Conservation (phyloP, 2,329 filamentous ascomycete genomes). For the Monilinia polystroma region DNA sequence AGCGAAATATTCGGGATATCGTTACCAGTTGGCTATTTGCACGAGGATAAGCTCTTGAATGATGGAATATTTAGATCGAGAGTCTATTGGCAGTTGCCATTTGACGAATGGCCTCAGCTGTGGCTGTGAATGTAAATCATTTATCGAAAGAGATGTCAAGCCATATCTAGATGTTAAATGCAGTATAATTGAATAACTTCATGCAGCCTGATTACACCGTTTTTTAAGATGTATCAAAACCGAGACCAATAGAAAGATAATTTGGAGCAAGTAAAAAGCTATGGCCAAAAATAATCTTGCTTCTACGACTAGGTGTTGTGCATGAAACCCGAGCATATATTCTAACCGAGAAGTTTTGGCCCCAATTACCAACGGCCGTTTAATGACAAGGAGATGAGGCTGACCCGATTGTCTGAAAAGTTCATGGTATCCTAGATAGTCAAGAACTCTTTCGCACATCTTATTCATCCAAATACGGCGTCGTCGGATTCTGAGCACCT, state of each 20-base stretch:
- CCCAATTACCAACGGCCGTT: not conserved
- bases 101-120: not conserved
- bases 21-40: not conserved
- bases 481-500: not conserved
- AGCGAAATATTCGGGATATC: not conserved
- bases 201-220: not conserved
- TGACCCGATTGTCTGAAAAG: no score
- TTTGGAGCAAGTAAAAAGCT: not conserved
- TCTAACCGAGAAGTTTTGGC: not conserved
- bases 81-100: not conserved
- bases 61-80: not conserved
- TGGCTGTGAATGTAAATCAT: not conserved
- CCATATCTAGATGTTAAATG: not conserved
- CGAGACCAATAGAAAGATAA: not conserved
- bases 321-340: not conserved
- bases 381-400: not conserved
- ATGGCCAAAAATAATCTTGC: not conserved
- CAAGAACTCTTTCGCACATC: not conserved
- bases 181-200: not conserved
- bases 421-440: not conserved
- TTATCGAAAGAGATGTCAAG: not conserved
- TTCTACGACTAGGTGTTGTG: not conserved
- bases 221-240: no score
- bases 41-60: not conserved
- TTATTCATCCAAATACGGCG: conserved; percentile 7